Base-by-base conservation (phyloP, 805 yeast species). In the Aciculoconidium aculeatum region DNA sequence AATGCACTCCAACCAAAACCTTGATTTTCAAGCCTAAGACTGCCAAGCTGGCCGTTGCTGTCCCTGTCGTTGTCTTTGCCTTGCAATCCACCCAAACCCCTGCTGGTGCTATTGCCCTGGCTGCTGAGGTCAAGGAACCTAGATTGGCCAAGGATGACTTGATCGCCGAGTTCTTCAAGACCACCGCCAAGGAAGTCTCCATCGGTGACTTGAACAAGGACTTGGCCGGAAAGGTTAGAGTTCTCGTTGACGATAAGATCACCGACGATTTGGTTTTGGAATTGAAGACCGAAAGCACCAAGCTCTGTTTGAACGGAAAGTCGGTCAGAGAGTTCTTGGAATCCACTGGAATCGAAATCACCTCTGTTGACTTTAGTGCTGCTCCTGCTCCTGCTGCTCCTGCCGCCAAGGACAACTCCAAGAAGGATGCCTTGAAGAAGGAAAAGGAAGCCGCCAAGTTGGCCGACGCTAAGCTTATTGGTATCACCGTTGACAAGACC, bases 401-500 rank as follows among this genome's bases (percentile, higher is more conserved):
- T 5, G 29, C 35, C 3, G 34, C 41, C 20, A 33, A 34, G 21
- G 44, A 41, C 15, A 19, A 34, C 15, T 36, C 58, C 23, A 49
- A 41, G 37, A 51, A 53, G 34, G 61, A 50, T 25, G 51, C 53
- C 7, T 30, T 42, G 25, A 61, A 59, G 41, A 50, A 52, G 39
- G 65, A 61, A 29, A 64, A 64, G 38, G 56, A 48, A 26, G 59
- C 59, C 10, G 81, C 83, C 30, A 73, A 74, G 40, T 58, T 80
- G 44, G 87, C 77, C 36, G 95, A 84, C 51, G 92, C 95, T 28
- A 87, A 90, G 50, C 65, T 88, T 49, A 84, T 92, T 45, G 98
- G 98, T 61, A 90, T 92, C 56, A 92, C 97, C 25, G 94, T 83
- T 29, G 95, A 86, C 61, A 92, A 92, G 65, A 75, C 77, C 40